These are phyloP conservation scores for Elasticomyces elasticus DNA, from an alignment of 495 filamentous ascomycete genomes.

Conservation along the genomic window DNA sequence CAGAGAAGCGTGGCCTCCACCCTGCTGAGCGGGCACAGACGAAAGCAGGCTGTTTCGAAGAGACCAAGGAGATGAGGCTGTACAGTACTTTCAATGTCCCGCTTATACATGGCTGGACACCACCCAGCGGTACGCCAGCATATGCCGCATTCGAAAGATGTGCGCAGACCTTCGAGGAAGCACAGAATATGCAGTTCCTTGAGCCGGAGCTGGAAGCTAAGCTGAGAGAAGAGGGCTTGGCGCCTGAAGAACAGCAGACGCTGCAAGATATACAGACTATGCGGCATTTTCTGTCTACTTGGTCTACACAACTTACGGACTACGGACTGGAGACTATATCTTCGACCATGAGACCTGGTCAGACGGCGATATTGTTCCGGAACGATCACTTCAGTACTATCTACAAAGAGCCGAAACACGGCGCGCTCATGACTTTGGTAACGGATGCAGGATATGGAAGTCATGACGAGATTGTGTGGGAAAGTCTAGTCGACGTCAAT, in stretches of 20 bases:
- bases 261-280: constrained; percentile 75
- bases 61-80: constrained; percentile 71
- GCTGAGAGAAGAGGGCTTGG: constrained; percentile 46
- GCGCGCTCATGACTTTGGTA: constrained; percentile 65
- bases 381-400: constrained; percentile 95
- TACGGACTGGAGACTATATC: constrained; percentile 67
- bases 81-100: constrained; percentile 83
- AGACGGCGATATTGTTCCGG: constrained; percentile 80
- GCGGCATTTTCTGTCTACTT: constrained; percentile 65
- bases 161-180: constrained; percentile 78
- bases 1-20: constrained; percentile 23
- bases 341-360: constrained; percentile 55
- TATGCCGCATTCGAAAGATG: constrained; percentile 58
- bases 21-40: constrained; percentile 13
- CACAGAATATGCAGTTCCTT: constrained; percentile 74
- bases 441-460: constrained; percentile 84
- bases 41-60: constrained; percentile 64
- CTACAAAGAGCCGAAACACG: constrained; percentile 66
- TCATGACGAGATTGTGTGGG: constrained; percentile 93
- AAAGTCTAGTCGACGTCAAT: constrained; percentile 77
- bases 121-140: constrained; percentile 49
- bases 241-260: constrained; percentile 49
- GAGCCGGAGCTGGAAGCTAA: constrained; percentile 83
- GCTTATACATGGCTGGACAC: constrained; percentile 90
- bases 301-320: constrained; percentile 76